Evolutionary conservation across 176 grass and related monocot species (phyloP).

Genomic region (Avena eriantha): DNA sequence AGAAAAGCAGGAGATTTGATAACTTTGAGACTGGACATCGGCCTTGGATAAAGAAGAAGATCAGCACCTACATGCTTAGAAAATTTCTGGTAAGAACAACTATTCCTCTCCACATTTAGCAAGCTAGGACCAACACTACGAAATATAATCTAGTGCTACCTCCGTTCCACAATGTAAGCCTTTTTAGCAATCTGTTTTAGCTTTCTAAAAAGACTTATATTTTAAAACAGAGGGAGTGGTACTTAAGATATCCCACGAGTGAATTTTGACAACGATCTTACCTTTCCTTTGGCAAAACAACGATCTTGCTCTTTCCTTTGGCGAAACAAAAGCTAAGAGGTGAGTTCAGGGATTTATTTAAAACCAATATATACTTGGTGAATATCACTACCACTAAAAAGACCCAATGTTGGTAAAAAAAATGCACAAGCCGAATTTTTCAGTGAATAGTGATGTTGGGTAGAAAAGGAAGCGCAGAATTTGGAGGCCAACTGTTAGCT

Average conservation of each 20-base stretch:
- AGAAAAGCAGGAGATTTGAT: background rate
- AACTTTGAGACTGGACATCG: constrained; percentile 10
- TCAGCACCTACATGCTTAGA: background rate
- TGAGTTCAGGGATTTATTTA: background rate
- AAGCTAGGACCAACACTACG: background rate
- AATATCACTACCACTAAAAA: background rate
- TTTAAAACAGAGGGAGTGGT: too few relatives aligned
- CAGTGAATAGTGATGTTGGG: background rate
- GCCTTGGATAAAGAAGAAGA: constrained; percentile 50
- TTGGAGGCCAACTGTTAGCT: background rate
- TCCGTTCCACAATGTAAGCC: too few relatives aligned
- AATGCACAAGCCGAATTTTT: background rate
- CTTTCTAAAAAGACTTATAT: too few relatives aligned
- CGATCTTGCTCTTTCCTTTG: background rate
- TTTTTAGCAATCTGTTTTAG: too few relatives aligned
- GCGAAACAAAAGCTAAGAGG: background rate
- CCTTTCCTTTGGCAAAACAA: background rate
- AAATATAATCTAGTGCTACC: background rate
- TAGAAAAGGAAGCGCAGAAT: background rate
- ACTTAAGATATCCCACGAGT: background rate
- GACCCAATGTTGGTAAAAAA: background rate
- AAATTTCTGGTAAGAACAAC: background rate
- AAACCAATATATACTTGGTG: background rate
- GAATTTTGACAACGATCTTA: background rate
- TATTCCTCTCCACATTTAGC: background rate